Conservation (phyloP, 345 rosid genomes). For the Viola odorata region DNA sequence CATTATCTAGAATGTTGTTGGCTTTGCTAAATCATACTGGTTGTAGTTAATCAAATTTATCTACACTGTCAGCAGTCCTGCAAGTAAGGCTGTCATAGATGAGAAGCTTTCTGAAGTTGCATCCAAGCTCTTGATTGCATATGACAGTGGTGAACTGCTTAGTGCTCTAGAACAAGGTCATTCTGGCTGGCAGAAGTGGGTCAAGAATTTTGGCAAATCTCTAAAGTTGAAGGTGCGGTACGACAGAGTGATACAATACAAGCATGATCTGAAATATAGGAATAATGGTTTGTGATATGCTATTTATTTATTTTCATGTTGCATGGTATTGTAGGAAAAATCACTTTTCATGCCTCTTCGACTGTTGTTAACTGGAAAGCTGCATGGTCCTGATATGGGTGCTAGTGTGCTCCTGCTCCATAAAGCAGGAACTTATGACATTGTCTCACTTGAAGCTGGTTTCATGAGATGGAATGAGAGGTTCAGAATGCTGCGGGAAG, state of each 20-base stretch:
- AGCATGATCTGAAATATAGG: too few species aligned
- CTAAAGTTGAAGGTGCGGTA: constrained; percentile 66
- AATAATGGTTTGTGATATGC: too few species aligned
- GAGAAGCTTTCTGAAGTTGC: constrained; percentile 77
- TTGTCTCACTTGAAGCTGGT: constrained; percentile 45
- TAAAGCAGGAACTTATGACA: constrained; percentile 52
- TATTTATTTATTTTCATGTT: neutral
- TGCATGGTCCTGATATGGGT: constrained; percentile 92
- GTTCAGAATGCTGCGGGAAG: constrained; percentile 45
- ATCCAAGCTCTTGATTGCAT: constrained; percentile 28
- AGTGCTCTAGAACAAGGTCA: constrained; percentile 66
- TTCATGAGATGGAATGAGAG: constrained; percentile 60
- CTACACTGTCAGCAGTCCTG: constrained; percentile 42
- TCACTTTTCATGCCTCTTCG: constrained; percentile 90
- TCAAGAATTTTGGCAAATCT: constrained; percentile 73
- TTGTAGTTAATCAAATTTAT: neutral
- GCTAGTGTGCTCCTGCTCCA: constrained; percentile 54
- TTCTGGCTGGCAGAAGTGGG: constrained; percentile 91
- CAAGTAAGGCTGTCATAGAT: constrained; percentile 54
- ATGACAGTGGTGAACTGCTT: constrained; percentile 49
- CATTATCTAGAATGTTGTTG: too few species aligned
- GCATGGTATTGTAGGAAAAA: constrained; percentile 49
- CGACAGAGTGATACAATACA: neutral
- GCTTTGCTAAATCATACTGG: too few species aligned
- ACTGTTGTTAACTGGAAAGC: constrained; percentile 76